These are phyloP conservation scores for Aspergillus sp. DNA, from an alignment of 2,329 filamentous ascomycete genomes.

Conservation along the genomic window DNA sequence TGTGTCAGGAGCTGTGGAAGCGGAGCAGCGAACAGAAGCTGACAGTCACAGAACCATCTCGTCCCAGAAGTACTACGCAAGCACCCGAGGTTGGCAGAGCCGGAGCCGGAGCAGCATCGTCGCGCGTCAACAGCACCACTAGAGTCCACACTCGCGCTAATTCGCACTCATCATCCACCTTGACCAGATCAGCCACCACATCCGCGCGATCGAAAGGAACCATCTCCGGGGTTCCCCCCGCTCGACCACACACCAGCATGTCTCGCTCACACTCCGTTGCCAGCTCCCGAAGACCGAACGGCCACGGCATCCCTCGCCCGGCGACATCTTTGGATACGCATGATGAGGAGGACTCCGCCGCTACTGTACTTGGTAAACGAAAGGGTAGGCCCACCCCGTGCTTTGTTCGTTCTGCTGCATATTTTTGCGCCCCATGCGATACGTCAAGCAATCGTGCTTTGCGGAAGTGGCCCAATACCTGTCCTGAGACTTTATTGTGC, in stretches of 20 bases:
- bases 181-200: constrained; percentile 44
- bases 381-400: constrained; percentile 54
- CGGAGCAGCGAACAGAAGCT: constrained; percentile 1
- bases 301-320: constrained; percentile 44
- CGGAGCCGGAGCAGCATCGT: constrained; percentile 25
- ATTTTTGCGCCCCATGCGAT: constrained; percentile 16
- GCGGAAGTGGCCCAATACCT: neutral
- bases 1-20: constrained; percentile 13
- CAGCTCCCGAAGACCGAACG: constrained; percentile 52
- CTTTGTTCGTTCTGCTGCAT: constrained; percentile 30
- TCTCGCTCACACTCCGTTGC: constrained; percentile 56
- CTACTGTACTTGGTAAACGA: constrained; percentile 46
- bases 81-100: constrained; percentile 45
- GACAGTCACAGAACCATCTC: constrained; percentile 48
- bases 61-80: constrained; percentile 52
- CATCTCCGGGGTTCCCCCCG: constrained; percentile 55
- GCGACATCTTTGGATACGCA: constrained; percentile 47
- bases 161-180: constrained; percentile 38
- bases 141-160: constrained; percentile 43
- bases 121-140: constrained; percentile 39
- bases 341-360: constrained; percentile 38
- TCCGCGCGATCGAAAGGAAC: constrained; percentile 50
- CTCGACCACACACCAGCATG: constrained; percentile 45
- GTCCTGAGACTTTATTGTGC: constrained; percentile 5
- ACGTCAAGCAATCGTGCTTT: constrained; percentile 9